Evolutionary conservation across 352 stramenopile genomes (phyloP), one percentile per base, ranked within the genome.

Genomic region (Globisporangium heterothallicum): DNA sequence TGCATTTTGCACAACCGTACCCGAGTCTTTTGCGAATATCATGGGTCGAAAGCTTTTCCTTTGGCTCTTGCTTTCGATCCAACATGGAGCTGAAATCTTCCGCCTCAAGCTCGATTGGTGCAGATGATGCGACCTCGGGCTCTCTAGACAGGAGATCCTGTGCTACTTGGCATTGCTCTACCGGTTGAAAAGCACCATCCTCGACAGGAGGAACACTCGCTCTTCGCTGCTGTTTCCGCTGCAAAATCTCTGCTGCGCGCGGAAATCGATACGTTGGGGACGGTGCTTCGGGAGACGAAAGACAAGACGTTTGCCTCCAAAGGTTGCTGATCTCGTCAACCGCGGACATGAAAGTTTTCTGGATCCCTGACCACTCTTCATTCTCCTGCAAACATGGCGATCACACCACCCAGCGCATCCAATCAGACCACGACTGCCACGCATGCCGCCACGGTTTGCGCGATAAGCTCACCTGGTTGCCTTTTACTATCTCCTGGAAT

Each of bases 1-100:
- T 12, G 9, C 13, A 26, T 16, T 16, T 1, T 52, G 30, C 4
- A 43, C 34, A 21, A 18, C 55, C 57, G 16, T 54, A 79, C 72
- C 79, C 79, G 34, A 91, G 64, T 25, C 75, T 65, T 43, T 78
- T 71, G 30, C 79, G 63, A 16, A 91, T 75, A 6, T 71, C 66
- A 10, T 72, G 69, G 8, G 74, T 78, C 21, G 73, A 79, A 22
- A 82, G 66, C 42, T 84, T 78, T 18, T 85, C 68, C 12, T 80
- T 56, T 13, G 48, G 26, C 6, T 50, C 36, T 48, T 53, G 49
- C 27, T 60, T 58, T 2, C 56, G 44, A 25, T 83, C 74, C 55
- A 88, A 53, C 74, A 88, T 86, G 22, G 68, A 56, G 29, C 78
- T 74, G 22, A 88, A 79, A 32, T 91, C 74, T 24, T 77, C 61